Percentiles rank a stretch among this genome's conserved stretches.
Conservation (phyloP, 768 basidiomycete genomes). For the Pluteus cervinus region DNA sequence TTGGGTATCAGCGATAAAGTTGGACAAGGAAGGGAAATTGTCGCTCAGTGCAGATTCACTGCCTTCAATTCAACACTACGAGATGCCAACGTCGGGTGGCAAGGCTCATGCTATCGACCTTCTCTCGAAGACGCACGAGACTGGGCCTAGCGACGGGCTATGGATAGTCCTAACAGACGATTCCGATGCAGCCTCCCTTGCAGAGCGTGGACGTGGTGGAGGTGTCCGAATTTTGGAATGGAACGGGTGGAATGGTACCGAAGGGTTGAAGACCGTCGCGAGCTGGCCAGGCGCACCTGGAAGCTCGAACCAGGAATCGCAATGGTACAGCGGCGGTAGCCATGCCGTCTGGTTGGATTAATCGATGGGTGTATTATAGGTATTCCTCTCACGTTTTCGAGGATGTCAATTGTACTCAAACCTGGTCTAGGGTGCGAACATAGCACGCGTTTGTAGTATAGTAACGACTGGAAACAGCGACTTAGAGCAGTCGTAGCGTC, state of each 20-base stretch:
- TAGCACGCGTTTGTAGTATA: no score
- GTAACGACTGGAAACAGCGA: no score
- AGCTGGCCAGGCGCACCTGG: constrained; percentile 30
- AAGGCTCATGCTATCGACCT: constrained; percentile 49
- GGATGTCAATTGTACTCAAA: no score
- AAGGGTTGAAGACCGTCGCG: constrained; percentile 32
- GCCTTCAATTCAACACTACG: constrained; percentile 23
- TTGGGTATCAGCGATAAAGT: constrained; percentile 36
- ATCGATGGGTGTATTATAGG: constrained; percentile 1
- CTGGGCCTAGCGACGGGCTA: constrained; percentile 18
- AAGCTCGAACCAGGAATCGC: constrained; percentile 8
- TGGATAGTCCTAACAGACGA: constrained; percentile 51
- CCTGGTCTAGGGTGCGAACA: no score
- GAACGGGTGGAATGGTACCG: constrained; percentile 38
- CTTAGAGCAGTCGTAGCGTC: no score
- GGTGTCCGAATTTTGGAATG: constrained; percentile 44
- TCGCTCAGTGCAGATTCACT: neutral
- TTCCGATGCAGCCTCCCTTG: constrained; percentile 30
- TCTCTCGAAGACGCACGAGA: constrained; percentile 18
- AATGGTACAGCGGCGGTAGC: constrained; percentile 31
- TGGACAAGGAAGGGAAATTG: constrained; percentile 34
- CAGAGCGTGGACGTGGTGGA: constrained; percentile 20
- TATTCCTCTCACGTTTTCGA: no score
- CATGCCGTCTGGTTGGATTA: constrained; percentile 49
- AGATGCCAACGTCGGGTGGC: constrained; percentile 43